Conservation (phyloP, 2,329 filamentous ascomycete species). For the Verticillium nubilum region DNA sequence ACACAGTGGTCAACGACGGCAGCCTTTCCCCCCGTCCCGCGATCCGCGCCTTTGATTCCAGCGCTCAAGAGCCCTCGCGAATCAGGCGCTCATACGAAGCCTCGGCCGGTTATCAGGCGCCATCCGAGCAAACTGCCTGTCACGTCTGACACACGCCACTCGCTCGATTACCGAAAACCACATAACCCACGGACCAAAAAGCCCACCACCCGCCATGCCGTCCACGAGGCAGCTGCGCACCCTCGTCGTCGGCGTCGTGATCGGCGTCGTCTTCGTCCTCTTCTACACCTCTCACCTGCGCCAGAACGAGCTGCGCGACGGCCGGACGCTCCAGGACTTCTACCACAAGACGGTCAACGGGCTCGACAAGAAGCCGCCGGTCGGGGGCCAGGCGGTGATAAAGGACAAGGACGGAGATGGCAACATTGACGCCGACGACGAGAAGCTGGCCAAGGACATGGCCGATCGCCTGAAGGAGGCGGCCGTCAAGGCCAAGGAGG, state of each 20-base stretch:
- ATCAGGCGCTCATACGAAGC: too few species aligned
- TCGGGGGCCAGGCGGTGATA: conserved; percentile 30
- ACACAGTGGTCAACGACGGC: background rate
- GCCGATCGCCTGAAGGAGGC: conserved; percentile 61
- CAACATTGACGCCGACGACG: conserved; percentile 51
- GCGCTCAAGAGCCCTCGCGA: background rate
- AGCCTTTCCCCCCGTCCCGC: too few species aligned
- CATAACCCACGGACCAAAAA: too few species aligned
- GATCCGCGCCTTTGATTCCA: background rate
- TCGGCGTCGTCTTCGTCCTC: conserved; percentile 61
- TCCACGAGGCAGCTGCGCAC: conserved; percentile 65
- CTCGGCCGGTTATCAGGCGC: too few species aligned
- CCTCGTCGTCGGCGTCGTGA: conserved; percentile 58
- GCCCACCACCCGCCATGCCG: conserved; percentile 45
- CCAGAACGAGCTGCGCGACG: conserved; percentile 40
- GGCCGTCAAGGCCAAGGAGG: conserved; percentile 62
- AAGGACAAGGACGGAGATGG: conserved; percentile 50
- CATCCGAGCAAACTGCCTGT: background rate
- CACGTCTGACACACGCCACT: background rate
- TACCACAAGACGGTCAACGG: conserved; percentile 56
- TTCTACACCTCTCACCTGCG: conserved; percentile 65
- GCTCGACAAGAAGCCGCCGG: conserved; percentile 30
- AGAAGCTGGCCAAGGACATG: conserved; percentile 47
- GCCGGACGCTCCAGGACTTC: conserved; percentile 44
- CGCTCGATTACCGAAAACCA: background rate